Base-by-base conservation (phyloP, 495 filamentous ascomycete species). In the Stereocaulon alpinum region DNA sequence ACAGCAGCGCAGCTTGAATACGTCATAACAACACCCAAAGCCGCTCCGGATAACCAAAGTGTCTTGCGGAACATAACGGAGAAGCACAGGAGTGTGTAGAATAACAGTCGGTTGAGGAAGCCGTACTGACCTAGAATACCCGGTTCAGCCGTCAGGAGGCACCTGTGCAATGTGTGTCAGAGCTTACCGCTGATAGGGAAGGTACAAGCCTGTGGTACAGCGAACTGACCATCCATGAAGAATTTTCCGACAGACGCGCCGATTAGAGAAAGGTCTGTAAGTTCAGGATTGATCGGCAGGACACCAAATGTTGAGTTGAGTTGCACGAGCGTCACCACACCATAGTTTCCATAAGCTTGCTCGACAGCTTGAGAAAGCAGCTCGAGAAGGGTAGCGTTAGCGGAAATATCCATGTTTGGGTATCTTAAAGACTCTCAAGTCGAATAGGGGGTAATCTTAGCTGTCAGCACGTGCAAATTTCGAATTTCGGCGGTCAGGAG, bases 101-200 rank as follows among this genome's bases (percentile, higher is more conserved):
- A 47, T 17, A 45, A 22, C 15, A 57, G 41, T 47, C 55, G 55
- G 29, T 47, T 57, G 41, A 47, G 42, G 18, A 57, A 57, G 55
- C 55, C 55, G 32, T 57, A 47, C 24, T 47, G 55, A 40, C 55
- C 42, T 55, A 40, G 7, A 54, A 40, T 10, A n/a, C 3, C 4
- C 0, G 2, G 20, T 34, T 55, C 20, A 55, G 52, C 52, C 3
- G 24, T 20, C 17, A 12, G n/a, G 6, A 17, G 4, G 2, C 40
- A 40, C 12, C 2, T 2, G 17, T 11, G 0, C 0, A 55, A 42
- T 41, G 3, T 12, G 1, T 17, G 12, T n/a, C 41, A 18, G 22
- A 7, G 40, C 20, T 11, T 55, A 55, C 32, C 52, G 24, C 52
- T 42, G 22, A 55, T 42, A 20, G 52, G 30, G 37, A 40, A 55